Evolutionary conservation across 257 asterid genomes (phyloP), one percentile per base, ranked within the genome.

Genomic region (Gynochthodes officinalis): DNA sequence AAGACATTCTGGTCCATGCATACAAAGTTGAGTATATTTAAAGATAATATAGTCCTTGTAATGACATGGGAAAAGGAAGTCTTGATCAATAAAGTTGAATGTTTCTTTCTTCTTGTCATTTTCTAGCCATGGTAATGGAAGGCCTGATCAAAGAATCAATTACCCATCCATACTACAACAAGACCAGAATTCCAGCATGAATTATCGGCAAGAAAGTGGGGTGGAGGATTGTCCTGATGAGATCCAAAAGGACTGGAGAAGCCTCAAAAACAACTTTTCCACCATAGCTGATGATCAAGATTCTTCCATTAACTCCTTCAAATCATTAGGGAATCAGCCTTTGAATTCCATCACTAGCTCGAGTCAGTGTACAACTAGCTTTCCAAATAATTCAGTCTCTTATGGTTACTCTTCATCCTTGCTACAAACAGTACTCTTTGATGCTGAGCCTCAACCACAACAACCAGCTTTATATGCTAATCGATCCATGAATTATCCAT

Each of bases 61-160:
- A 75, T 74, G 62, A 70, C 60, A 60, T 48, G 55, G 55, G 71
- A 14, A 80, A 81, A 62, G 83, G 60, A 67, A 72, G 79, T 43
- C 80, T 76, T 77, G 85, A 73, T 82, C 42, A 59, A 78, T 40
- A 69, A 74, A 48, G 78, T 67, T 76, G 23, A 58, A 33, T 53
- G 71, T 59, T 67, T 61, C 54, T 82, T 79, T 70, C 72, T 80
- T 37, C 71, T 86, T 89, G 91, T 80, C 86, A 72, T 86, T 39
- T 84, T 86, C 85, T 80, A 85, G 95, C 32, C 74, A 79, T 73
- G 82, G 73, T 63, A 80, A 58, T 78, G 90, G 74, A 77, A 86
- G 78, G 75, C 77, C 82, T 21, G 85, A 75, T n/a, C 83, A 77
- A 35, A 53, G 55, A 44, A 61, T 60, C 46, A 87, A 73, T 79